Base-by-base conservation (phyloP, 345 rosid species). In the Aquilaria sinensis region DNA sequence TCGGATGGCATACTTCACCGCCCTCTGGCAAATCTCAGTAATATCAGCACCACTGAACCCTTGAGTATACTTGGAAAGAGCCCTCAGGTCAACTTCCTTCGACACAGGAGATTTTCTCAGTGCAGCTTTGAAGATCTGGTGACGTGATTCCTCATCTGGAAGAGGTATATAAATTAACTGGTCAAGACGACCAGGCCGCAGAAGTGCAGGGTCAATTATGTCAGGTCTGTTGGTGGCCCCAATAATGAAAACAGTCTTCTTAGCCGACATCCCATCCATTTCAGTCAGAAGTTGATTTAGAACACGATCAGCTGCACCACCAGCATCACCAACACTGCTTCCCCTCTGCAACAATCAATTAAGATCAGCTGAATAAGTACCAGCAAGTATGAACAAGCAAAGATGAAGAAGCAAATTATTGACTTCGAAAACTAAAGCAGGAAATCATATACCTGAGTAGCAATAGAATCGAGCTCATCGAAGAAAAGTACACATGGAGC, bases 401-500 rank as follows among this genome's bases (percentile, higher is more conserved):
- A 10, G 13, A 32, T 49, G 3, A 37, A 9, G 43, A 37, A 37
- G 7, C 43, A 37, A 37, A 37, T 1, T 4, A 37, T 1, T 37
- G 7, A 37, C 47, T 30, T 29, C 15, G 54, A 63, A 43, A 53
- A n/a, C 30, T 12, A 43, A 43, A 53, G 43, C 52, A 30, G 11
- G 47, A 30, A n/a, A 70, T 23, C 23, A 43, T 2, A n/a, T 30
- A 84, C 90, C 86, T 85, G 92, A 47, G 88, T 86, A 15, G 92
- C 89, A 29, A 86, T 83, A 29, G 89, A 86, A 77, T 86, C 92
- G 0, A 86, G 92, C 78, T 86, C 92, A 56, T 83, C 87, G 14
- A 86, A 86, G 89, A 86, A 86, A 60, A 86, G 92, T 46, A 83
- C 92, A 76, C 89, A 81, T 2, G 88, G 86, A 15, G 89, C 87